Evolutionary conservation across 2,329 filamentous ascomycete genomes (phyloP), one percentile per base, ranked within the genome.

Genomic region (Aspergillus fischeri): DNA sequence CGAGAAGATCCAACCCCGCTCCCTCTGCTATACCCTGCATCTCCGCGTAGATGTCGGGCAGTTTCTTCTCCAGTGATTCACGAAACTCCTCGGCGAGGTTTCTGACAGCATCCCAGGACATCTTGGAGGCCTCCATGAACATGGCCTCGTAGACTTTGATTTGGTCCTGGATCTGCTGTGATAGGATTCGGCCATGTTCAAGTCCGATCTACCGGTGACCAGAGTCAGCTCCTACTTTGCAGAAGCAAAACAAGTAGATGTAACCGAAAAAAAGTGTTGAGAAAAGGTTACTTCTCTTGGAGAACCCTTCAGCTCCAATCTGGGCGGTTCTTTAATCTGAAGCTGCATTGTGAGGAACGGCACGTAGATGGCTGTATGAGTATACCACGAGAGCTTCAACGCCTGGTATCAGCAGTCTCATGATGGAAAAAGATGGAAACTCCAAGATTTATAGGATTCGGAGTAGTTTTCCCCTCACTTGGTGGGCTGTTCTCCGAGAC

Each of bases 11-110:
- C 5, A 76, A 63, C 0, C 67, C 73, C 0, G 82, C 76, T 5
- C 83, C 83, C 28, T 81, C 76, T 1, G 83, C 82, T 49, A 86
- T 76, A 2, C 81, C 86, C 54, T 70, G 66, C 62, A 81, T 79
- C 60, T 83, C 80, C n/a, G 69, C 66, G 3, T 77, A 64, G 20
- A 78, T 66, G 20, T 73, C 64, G 0, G 75, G 71, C 1, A 71
- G 67, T n/a, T 73, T 56, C 7, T 65, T 61, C 42, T 73, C 67
- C 1, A 84, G 74, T 0, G 77, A 70, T 6, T 71, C 66, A 51
- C 80, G 73, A 63, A 84, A 85, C 29, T 72, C 70, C 20, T 75
- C 67, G 0, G 83, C 81, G 20, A 78, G 70, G 2, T 73, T 59
- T 8, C 73, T 75, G 14, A 82, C 80, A 41, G 77, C 61, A 0